These are phyloP conservation scores for Syzygium oleosum DNA, from an alignment of 345 rosid species.

Conservation along the genomic window DNA sequence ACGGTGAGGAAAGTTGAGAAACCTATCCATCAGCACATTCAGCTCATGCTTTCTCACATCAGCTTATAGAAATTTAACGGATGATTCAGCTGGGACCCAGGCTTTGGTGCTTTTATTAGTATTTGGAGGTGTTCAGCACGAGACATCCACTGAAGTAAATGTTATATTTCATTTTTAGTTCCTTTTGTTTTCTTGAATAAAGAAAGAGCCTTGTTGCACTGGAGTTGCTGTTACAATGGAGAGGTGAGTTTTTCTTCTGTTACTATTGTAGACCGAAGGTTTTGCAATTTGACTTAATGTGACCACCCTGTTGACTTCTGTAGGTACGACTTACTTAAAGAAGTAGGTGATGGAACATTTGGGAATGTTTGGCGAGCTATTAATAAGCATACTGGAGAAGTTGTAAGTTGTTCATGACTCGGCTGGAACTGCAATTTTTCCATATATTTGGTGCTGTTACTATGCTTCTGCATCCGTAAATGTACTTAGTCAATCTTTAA, in stretches of 20 bases:
- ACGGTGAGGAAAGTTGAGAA: slow-evolving; percentile 35
- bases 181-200: neutral
- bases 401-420: slow-evolving; percentile 32
- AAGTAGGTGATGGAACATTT: slow-evolving; percentile 92
- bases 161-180: neutral
- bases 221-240: slow-evolving; percentile 1
- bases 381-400: slow-evolving; percentile 67
- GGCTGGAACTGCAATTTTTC: neutral
- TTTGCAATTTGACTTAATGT: neutral
- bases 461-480: neutral
- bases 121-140: neutral
- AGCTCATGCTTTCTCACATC: slow-evolving; percentile 9
- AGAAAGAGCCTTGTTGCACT: neutral
- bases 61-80: slow-evolving; percentile 1
- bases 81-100: neutral
- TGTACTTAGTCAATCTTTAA: neutral
- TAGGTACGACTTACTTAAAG: slow-evolving; percentile 29
- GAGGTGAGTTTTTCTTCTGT: neutral
- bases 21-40: slow-evolving; percentile 29
- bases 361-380: slow-evolving; percentile 86
- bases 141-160: neutral
- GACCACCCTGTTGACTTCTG: neutral
- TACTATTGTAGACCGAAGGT: neutral
- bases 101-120: neutral
- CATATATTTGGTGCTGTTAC: neutral